Conservation (phyloP, 208 protist genomes). For the Wallacemonas sp. region DNA sequence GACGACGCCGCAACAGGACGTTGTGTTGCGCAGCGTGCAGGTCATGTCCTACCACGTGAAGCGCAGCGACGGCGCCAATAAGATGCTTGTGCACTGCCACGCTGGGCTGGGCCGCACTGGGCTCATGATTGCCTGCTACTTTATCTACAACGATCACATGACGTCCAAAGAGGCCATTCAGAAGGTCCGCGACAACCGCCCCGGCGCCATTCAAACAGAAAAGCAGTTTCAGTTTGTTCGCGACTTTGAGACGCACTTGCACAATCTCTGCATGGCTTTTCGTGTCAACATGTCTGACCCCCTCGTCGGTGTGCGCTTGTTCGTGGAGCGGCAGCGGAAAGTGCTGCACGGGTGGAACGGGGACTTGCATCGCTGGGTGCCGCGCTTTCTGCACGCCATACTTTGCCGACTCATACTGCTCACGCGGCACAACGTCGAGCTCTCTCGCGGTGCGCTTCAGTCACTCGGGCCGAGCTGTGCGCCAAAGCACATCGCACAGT, state of each 20-base stretch:
- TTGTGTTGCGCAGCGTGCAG: slow-evolving; percentile 89
- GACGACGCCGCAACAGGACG: slow-evolving; percentile 85
- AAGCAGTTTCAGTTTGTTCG: slow-evolving; percentile 81
- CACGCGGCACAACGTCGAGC: slow-evolving; percentile 34
- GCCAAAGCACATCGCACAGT: slow-evolving; percentile 48
- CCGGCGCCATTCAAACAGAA: slow-evolving; percentile 85
- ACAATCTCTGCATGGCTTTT: slow-evolving; percentile 79
- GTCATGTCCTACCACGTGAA: slow-evolving; percentile 91
- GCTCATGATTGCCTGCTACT: slow-evolving; percentile 92
- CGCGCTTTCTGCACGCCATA: slow-evolving; percentile 72
- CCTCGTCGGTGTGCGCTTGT: slow-evolving; percentile 68
- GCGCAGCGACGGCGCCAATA: slow-evolving; percentile 50
- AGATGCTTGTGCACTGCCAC: slow-evolving; percentile 92
- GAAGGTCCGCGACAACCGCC: slow-evolving; percentile 64
- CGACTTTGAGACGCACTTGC: slow-evolving; percentile 89
- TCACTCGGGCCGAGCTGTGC: slow-evolving; percentile 65
- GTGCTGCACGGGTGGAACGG: slow-evolving; percentile 84
- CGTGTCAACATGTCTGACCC: slow-evolving; percentile 78
- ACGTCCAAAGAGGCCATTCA: slow-evolving; percentile 72
- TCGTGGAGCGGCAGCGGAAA: slow-evolving; percentile 76
- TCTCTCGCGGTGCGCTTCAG: slow-evolving; percentile 43
- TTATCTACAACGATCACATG: slow-evolving; percentile 82
- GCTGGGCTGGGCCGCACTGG: slow-evolving; percentile 90
- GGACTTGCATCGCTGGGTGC: slow-evolving; percentile 71
- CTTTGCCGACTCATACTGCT: slow-evolving; percentile 77